Evolutionary conservation across 352 stramenopile genomes (phyloP).

Genomic region (Phytophthora capsici): DNA sequence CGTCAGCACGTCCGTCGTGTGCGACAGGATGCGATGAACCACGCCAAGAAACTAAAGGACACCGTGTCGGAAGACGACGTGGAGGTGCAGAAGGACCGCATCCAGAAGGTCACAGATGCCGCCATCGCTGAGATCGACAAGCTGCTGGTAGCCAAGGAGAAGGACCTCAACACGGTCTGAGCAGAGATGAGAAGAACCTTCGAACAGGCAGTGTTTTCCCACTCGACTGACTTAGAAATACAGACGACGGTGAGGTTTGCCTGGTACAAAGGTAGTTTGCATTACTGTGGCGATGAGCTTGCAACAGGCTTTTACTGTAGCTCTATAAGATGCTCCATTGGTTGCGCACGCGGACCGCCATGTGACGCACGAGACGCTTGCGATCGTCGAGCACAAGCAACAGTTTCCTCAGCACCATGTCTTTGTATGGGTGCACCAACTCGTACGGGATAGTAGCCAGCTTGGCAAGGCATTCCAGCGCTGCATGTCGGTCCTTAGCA

Average conservation of each 20-base stretch:
- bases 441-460: conserved; percentile 86
- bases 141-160: conserved; percentile 80
- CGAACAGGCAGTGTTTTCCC: not conserved
- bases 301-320: conserved; percentile 14
- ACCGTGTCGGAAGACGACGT: conserved; percentile 79
- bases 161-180: conserved; percentile 75
- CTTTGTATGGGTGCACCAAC: conserved; percentile 89
- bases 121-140: conserved; percentile 73
- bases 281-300: conserved; percentile 11
- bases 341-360: conserved; percentile 89
- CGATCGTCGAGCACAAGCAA: conserved; percentile 84
- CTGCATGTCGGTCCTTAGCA: conserved; percentile 73
- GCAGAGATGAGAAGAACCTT: not conserved
- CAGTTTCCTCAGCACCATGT: conserved; percentile 78
- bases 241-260: conserved; percentile 13
- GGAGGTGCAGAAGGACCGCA: conserved; percentile 75
- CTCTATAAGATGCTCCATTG: conserved; percentile 90
- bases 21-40: conserved; percentile 86
- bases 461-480: conserved; percentile 81
- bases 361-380: conserved; percentile 89
- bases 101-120: conserved; percentile 85
- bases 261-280: conserved; percentile 16
- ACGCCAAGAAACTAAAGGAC: conserved; percentile 86
- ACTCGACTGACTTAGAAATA: conserved; percentile 28
- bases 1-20: conserved; percentile 86